Evolutionary conservation across 148 eudicot species (phyloP).

Genomic region (Camellia granthamiana): DNA sequence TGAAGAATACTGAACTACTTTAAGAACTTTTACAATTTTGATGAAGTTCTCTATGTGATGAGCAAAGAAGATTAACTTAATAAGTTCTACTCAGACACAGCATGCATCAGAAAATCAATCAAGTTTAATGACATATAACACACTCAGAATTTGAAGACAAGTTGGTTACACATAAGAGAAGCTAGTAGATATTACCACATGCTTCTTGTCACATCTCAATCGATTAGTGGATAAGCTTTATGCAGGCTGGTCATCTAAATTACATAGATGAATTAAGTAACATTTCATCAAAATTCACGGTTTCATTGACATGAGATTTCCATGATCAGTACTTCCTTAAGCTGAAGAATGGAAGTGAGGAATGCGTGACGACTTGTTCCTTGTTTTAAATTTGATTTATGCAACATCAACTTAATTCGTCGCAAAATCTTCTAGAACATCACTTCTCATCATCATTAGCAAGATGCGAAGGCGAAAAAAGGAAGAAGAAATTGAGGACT

Average conservation of each 20-base stretch:
- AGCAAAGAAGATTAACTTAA: too few species aligned
- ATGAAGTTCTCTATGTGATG: too few species aligned
- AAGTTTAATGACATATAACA: too few species aligned
- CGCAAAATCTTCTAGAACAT: not conserved
- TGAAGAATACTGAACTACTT: too few species aligned
- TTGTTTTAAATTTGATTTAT: not conserved
- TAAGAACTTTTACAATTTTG: too few species aligned
- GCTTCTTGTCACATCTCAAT: not conserved
- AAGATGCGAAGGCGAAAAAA: not conserved
- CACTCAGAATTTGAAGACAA: too few species aligned
- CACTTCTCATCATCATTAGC: not conserved
- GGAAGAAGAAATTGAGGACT: not conserved
- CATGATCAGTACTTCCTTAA: not conserved
- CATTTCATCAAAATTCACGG: not conserved
- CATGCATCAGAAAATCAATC: too few species aligned
- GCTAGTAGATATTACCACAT: not conserved
- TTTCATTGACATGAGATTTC: not conserved
- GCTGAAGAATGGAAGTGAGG: not conserved
- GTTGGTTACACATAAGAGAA: too few species aligned
- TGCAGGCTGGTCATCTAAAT: not conserved
- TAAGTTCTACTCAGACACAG: too few species aligned
- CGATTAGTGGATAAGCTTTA: not conserved
- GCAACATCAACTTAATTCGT: not conserved
- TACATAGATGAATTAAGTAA: not conserved
- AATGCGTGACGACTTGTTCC: not conserved